Evolutionary conservation across 1,139 yeast species (phyloP), one percentile per base, ranked within the genome.

Genomic region (Lodderomyces jiufengensis): DNA sequence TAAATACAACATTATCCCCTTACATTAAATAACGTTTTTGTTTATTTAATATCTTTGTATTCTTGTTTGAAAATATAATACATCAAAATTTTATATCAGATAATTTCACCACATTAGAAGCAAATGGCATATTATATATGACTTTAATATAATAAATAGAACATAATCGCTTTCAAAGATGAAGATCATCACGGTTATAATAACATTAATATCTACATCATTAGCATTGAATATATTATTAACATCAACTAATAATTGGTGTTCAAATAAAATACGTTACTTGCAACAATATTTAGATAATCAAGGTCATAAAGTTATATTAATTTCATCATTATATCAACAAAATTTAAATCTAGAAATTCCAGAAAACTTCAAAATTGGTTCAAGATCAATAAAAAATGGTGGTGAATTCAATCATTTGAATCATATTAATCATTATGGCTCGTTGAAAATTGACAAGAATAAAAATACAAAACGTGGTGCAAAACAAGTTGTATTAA

Each of bases 231-330:
- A 65, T 36, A 60, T 66, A 20, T 42, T 65, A 13, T 38, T 66
- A 13, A 47, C 69, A n/a, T 50, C 65, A 27, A 52, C 64, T 5
- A 69, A 66, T 43, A 57, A 64, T n/a, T 66, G 72, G 72, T 70
- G 62, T 6, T 53, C 66, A 13, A 63, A 59, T 37, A 62, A 64
- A 41, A 45, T 57, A 11, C 47, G 71, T 15, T 50, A 47, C 29
- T 48, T 66, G 34, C 57, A 63, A 38, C 40, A 52, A 2, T 51
- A 54, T 3, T 48, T 66, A 22, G 42, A 39, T 24, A 51, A 49
- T 7, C 51, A 55, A 7, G 29, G 38, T 9, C 72, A 66, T 39
- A 52, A 48, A 3, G 70, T 64, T 12, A 41, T 52, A 9, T 49
- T 62, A 31, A 57, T 63, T 27, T 70, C 60, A 8, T 66, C 71